Conservation (phyloP, 108 stramenopile genomes). For the Cyclotella kingstonii region DNA sequence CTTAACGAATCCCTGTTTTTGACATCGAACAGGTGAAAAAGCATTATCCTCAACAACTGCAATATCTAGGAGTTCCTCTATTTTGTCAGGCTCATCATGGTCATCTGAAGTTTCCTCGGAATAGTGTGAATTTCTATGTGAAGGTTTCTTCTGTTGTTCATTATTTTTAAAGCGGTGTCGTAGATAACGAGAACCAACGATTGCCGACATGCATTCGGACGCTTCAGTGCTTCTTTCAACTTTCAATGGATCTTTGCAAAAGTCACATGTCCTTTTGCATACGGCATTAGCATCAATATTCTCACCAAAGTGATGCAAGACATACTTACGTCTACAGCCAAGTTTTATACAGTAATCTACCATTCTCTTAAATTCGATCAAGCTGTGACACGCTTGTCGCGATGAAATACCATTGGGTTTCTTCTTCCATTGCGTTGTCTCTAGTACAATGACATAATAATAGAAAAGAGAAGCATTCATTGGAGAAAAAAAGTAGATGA, state of each 20-base stretch:
- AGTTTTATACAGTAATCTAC: slow-evolving; percentile 64
- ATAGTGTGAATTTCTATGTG: slow-evolving; percentile 26
- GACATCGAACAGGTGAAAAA: slow-evolving; percentile 4
- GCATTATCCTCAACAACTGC: slow-evolving; percentile 14
- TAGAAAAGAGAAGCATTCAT: not conserved
- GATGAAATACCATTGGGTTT: slow-evolving; percentile 20
- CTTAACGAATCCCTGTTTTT: slow-evolving; percentile 46
- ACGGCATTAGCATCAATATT: slow-evolving; percentile 45
- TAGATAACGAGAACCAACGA: slow-evolving; percentile 18
- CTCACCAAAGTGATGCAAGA: slow-evolving; percentile 80
- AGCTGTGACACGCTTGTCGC: slow-evolving; percentile 38
- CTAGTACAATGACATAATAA: slow-evolving; percentile 6
- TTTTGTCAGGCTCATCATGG: slow-evolving; percentile 26
- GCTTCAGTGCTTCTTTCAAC: slow-evolving; percentile 44
- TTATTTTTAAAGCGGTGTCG: slow-evolving; percentile 9
- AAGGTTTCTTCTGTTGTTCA: slow-evolving; percentile 9
- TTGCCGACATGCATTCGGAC: slow-evolving; percentile 35
- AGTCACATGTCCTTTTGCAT: slow-evolving; percentile 78
- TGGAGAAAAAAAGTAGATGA: not conserved
- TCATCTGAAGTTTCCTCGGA: slow-evolving; percentile 32
- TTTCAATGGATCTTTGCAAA: slow-evolving; percentile 58
- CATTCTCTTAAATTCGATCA: slow-evolving; percentile 67
- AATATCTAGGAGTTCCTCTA: slow-evolving; percentile 23
- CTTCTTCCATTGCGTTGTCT: slow-evolving; percentile 16
- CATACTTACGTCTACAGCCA: slow-evolving; percentile 63